A percentile compares a stretch with the other conserved stretches of the same genome.
Evolutionary conservation across 1,139 yeast species (phyloP).

Genomic region (Geotrichum reessii): DNA sequence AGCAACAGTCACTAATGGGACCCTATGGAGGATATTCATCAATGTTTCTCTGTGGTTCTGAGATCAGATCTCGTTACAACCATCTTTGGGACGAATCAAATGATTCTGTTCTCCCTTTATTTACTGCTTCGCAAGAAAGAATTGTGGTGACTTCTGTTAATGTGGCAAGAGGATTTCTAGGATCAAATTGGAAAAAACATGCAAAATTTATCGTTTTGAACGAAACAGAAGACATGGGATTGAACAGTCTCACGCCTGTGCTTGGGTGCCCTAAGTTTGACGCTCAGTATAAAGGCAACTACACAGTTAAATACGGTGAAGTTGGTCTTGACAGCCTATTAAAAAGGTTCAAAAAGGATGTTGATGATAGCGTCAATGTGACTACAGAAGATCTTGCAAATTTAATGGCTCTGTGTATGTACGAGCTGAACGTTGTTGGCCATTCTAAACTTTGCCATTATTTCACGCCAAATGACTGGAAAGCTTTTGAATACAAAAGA

Average conservation of each 20-base stretch:
- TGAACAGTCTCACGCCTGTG: constrained; percentile 39
- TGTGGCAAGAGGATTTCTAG: constrained; percentile 42
- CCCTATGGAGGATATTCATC: constrained; percentile 36
- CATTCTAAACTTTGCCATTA: constrained; percentile 50
- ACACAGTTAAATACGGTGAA: constrained; percentile 21
- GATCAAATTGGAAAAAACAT: constrained; percentile 30
- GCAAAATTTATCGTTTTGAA: constrained; percentile 36
- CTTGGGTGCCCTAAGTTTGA: constrained; percentile 17
- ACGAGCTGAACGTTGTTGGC: constrained; percentile 52
- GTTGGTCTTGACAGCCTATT: constrained; percentile 36
- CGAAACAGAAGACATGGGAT: constrained; percentile 39
- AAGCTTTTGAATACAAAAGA: constrained; percentile 43
- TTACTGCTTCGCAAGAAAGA: constrained; percentile 39
- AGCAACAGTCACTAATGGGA: constrained; percentile 25
- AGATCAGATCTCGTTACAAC: constrained; percentile 36
- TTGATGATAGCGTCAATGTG: constrained; percentile 21
- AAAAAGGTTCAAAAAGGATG: constrained; percentile 34
- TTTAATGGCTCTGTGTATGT: constrained; percentile 51
- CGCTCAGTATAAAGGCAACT: constrained; percentile 18
- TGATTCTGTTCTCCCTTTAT: constrained; percentile 33
- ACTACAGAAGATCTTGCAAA: constrained; percentile 41
- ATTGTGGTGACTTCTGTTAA: constrained; percentile 39
- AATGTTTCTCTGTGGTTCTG: constrained; percentile 33
- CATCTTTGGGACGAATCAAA: constrained; percentile 34
- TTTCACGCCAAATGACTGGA: constrained; percentile 52